Evolutionary conservation across 495 filamentous ascomycete species (phyloP).

Genomic region (Penicillium longicatenatum): DNA sequence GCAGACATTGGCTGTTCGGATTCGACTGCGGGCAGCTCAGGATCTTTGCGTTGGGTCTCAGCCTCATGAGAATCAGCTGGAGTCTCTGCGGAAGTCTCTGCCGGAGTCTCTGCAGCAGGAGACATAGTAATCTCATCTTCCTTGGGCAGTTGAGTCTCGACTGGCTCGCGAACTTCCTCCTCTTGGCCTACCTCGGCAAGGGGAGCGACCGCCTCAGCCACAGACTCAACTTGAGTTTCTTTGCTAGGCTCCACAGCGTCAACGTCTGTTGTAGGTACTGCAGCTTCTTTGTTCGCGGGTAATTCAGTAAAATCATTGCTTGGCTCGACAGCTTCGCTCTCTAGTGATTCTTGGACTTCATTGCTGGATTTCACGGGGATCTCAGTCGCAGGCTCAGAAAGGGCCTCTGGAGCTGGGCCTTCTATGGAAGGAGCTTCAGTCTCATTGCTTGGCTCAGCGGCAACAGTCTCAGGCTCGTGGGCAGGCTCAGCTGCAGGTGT

Average conservation of each 20-base stretch:
- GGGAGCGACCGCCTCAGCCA: constrained; percentile 1
- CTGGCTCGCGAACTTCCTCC: constrained; percentile 6
- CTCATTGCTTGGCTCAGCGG: constrained; percentile 8
- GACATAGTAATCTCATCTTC: constrained; percentile 12
- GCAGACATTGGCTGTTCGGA: constrained; percentile 20
- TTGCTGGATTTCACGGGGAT: background rate
- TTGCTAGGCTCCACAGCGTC: constrained; percentile 5
- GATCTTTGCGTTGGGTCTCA: background rate
- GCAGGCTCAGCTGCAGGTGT: background rate
- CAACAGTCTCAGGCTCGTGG: background rate
- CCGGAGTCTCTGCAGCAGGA: background rate
- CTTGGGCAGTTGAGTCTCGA: constrained; percentile 14
- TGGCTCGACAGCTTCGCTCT: background rate
- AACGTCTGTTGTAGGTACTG: background rate
- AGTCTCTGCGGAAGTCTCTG: background rate
- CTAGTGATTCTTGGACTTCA: background rate
- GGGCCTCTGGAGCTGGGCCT: background rate
- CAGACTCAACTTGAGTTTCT: constrained; percentile 3
- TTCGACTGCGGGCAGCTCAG: background rate
- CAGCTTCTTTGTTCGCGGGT: background rate
- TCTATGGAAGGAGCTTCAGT: background rate
- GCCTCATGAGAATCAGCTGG: background rate
- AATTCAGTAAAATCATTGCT: background rate
- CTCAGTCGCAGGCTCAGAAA: background rate
- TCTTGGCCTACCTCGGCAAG: constrained; percentile 4